These are phyloP conservation scores for Heteromeles arbutifolia DNA, from an alignment of 306 rosid genomes.

Conservation along the genomic window DNA sequence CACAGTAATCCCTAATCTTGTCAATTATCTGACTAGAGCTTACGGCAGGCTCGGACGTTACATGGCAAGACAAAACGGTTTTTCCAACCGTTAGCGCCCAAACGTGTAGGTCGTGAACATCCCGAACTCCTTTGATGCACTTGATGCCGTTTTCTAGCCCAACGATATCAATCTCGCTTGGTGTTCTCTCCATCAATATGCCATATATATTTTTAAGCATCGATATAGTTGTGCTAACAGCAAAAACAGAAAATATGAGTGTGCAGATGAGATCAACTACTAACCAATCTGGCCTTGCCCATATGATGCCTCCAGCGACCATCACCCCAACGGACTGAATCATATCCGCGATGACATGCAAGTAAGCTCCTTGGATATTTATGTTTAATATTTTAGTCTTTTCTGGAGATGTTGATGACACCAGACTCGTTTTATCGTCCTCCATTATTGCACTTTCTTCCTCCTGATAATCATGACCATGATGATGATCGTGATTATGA, in stretches of 20 bases:
- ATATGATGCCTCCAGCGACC: constrained; percentile 77
- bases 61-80: constrained; percentile 69
- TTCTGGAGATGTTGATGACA: constrained; percentile 27
- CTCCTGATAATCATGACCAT: constrained; percentile 30
- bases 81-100: constrained; percentile 85
- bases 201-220: constrained; percentile 57
- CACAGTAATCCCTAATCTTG: constrained; percentile 55
- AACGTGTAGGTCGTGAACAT: constrained; percentile 68
- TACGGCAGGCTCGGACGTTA: constrained; percentile 45
- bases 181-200: constrained; percentile 72
- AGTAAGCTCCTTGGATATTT: constrained; percentile 87
- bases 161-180: constrained; percentile 46
- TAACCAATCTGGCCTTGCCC: constrained; percentile 72
- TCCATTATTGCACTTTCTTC: constrained; percentile 26
- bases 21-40: constrained; percentile 37
- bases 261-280: constrained; percentile 71
- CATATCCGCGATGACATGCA: constrained; percentile 84
- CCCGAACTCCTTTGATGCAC: constrained; percentile 63
- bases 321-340: constrained; percentile 93
- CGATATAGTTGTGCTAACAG: constrained; percentile 55
- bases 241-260: constrained; percentile 61
- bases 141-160: constrained; percentile 50
- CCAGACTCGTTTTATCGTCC: constrained; percentile 45
- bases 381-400: constrained; percentile 40
- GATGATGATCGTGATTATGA: constrained; percentile 7